Percentiles rank a stretch among this genome's conserved stretches.
phyloP scores from a whole-genome alignment of 164 flowering plant species.

The Liquidambar formosana region DNA sequence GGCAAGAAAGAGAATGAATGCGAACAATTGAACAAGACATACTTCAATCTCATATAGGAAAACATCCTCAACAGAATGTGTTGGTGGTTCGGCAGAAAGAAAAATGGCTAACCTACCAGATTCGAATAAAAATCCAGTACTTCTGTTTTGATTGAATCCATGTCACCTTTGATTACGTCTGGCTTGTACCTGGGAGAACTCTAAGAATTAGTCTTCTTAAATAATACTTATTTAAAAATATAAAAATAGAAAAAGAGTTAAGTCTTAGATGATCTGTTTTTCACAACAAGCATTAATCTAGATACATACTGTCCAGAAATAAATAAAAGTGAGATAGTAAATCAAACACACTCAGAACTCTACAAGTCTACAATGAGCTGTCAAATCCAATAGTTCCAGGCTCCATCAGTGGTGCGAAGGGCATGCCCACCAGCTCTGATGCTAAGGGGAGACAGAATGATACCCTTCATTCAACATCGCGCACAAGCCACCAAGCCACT shows the following conservation, averaged over 20 bases:
- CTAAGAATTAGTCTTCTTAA: neutral
- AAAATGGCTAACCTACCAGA: slow-evolving; percentile 40
- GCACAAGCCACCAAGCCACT: no score
- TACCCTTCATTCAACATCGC: no score
- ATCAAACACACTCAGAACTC: neutral
- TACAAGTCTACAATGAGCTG: no score
- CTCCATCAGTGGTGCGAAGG: no score
- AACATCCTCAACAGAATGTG: neutral
- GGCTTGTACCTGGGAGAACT: slow-evolving; percentile 69
- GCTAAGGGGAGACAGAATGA: no score
- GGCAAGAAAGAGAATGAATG: no score
- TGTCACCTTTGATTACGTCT: slow-evolving; percentile 86
- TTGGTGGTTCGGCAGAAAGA: neutral
- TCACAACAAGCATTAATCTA: neutral
- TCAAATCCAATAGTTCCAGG: no score
- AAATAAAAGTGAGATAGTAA: slow-evolving; percentile 2
- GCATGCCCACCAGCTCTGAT: no score
- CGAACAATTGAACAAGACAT: no score
- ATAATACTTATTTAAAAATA: no score
- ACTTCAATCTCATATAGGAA: neutral
- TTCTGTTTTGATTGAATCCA: slow-evolving; percentile 87
- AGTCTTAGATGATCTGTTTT: no score
- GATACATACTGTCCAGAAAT: neutral
- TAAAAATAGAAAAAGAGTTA: no score
- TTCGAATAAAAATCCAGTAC: slow-evolving; percentile 66